phyloP scores from a whole-genome alignment of 352 stramenopile genomes.

The Phytophthora meadii region DNA sequence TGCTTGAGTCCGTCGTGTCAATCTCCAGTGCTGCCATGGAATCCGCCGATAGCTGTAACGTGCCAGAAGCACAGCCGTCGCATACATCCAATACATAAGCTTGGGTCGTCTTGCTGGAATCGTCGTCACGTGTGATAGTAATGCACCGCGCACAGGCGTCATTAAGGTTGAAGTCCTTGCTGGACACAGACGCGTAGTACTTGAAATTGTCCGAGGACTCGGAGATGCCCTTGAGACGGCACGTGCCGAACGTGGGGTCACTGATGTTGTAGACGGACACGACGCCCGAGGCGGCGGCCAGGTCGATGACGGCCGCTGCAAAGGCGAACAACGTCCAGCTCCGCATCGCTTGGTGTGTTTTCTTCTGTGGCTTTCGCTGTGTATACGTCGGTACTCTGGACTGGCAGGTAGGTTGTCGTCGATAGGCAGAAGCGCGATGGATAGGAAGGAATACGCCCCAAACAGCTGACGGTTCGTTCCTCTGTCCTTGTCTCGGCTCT shows the following conservation, averaged over 20 bases:
- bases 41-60: conserved; percentile 58
- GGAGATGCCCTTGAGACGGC: conserved; percentile 72
- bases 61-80: conserved; percentile 55
- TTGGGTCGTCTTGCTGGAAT: conserved; percentile 48
- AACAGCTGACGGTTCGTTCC: background rate
- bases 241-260: conserved; percentile 68
- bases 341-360: conserved; percentile 16
- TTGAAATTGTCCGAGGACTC: conserved; percentile 69
- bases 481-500: conserved; percentile 10
- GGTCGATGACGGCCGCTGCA: conserved; percentile 6
- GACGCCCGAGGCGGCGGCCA: conserved; percentile 32
- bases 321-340: conserved; percentile 14
- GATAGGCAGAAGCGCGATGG: background rate
- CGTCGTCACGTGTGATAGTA: conserved; percentile 63
- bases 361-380: conserved; percentile 15
- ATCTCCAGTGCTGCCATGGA: conserved; percentile 55
- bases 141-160: conserved; percentile 78
- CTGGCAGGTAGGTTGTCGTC: conserved; percentile 8
- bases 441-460: conserved; percentile 19
- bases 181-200: conserved; percentile 77
- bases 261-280: conserved; percentile 67
- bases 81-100: conserved; percentile 82
- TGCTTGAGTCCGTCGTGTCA: conserved; percentile 48
- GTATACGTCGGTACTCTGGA: conserved; percentile 12
- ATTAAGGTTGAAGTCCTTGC: conserved; percentile 61